Conservation (phyloP, 2,329 filamentous ascomycete species). For the Akanthomyces uredinophilus region DNA sequence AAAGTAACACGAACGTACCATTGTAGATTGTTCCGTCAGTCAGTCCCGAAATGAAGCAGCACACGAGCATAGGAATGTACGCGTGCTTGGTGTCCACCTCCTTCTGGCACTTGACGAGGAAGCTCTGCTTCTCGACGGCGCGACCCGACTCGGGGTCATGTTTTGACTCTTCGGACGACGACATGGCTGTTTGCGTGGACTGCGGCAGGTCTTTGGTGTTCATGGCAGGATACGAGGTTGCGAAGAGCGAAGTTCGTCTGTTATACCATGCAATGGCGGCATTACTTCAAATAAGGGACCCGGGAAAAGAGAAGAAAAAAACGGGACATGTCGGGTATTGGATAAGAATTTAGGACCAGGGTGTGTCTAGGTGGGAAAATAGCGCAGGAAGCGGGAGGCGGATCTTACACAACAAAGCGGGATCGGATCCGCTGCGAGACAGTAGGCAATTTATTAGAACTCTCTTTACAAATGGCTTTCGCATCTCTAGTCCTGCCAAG, state of each 20-base stretch:
- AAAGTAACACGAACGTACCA: conserved; percentile 15
- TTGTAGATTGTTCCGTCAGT: conserved; percentile 38
- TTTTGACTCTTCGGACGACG: conserved; percentile 12
- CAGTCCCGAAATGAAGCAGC: conserved; percentile 34
- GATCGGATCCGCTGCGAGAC: conserved; percentile 11
- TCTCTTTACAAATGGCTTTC: neutral
- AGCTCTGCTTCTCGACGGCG: conserved; percentile 13
- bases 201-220: neutral
- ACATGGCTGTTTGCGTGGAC: conserved; percentile 1
- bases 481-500: neutral
- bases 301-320: conserved; percentile 1
- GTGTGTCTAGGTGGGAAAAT: conserved; percentile 9
- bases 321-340: conserved; percentile 7
- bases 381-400: conserved; percentile 12
- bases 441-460: neutral
- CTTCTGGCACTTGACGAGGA: conserved; percentile 10
- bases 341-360: conserved; percentile 12
- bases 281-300: neutral
- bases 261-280: conserved; percentile 1
- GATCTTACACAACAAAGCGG: conserved; percentile 12
- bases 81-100: conserved; percentile 20
- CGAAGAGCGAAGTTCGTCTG: conserved; percentile 2
- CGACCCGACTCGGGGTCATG: conserved; percentile 17
- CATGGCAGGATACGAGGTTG: neutral
- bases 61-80: conserved; percentile 35